Percentiles rank a stretch among this genome's conserved stretches.
These are phyloP conservation scores for Leptographium lundbergii DNA, from an alignment of 2,329 filamentous ascomycete species.

Conservation along the genomic window DNA sequence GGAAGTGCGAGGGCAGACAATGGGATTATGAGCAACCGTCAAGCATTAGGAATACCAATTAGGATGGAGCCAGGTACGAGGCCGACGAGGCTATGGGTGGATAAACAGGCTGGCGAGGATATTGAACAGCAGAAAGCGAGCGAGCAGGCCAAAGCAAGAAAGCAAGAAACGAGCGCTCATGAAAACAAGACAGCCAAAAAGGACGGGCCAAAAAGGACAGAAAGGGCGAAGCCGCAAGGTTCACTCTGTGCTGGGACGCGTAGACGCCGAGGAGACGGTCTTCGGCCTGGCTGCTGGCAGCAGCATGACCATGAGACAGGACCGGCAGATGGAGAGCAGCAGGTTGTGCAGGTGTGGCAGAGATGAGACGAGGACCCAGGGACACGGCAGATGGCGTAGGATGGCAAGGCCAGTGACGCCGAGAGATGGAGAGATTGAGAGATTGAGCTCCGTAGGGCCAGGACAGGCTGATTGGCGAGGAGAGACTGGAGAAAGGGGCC, in stretches of 20 bases:
- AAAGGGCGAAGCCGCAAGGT: neutral
- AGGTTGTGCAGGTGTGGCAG: neutral
- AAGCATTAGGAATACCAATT: constrained; percentile 7
- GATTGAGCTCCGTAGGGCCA: neutral
- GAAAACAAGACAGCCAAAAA: neutral
- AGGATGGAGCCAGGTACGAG: neutral
- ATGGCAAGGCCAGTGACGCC: neutral
- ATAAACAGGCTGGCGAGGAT: neutral
- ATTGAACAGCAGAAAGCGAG: neutral
- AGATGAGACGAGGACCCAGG: neutral
- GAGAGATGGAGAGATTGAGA: neutral
- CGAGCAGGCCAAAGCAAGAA: neutral
- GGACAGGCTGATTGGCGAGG: neutral
- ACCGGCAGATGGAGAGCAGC: neutral
- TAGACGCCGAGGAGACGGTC: neutral
- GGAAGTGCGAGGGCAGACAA: neutral
- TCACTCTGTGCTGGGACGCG: neutral
- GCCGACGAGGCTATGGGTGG: neutral
- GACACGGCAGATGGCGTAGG: neutral
- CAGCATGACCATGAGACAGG: neutral
- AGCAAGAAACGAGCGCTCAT: neutral
- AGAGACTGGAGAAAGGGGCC: too few species aligned
- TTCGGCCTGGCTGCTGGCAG: neutral
- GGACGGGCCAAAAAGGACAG: neutral
- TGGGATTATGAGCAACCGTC: neutral